Conservation (phyloP, 257 asterid genomes). For the Gynochthodes officinalis region DNA sequence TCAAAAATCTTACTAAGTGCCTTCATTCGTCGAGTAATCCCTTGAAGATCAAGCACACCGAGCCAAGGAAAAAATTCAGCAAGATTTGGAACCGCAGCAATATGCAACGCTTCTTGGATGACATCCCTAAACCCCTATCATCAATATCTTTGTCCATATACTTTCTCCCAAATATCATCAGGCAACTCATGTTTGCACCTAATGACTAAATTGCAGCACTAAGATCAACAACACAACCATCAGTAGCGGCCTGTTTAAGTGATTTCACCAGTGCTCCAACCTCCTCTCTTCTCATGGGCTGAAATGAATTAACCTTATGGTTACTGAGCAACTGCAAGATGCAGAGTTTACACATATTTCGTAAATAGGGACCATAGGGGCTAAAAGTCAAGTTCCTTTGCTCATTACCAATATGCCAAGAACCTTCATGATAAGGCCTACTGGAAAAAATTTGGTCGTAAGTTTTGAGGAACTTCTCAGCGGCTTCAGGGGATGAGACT, state of each 20-base stretch:
- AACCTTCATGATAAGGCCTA: constrained; percentile 17
- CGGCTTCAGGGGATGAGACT: constrained; percentile 24
- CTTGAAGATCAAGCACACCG: constrained; percentile 25
- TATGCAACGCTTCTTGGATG: constrained; percentile 10
- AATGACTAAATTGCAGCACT: constrained; percentile 17
- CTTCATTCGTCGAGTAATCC: constrained; percentile 17
- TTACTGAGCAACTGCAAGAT: constrained; percentile 14
- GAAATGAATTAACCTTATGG: constrained; percentile 15
- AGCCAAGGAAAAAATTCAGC: constrained; percentile 29
- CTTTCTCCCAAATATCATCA: constrained; percentile 30
- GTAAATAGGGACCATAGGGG: constrained; percentile 24
- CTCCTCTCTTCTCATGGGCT: constrained; percentile 26
- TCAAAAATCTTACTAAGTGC: constrained; percentile 14
- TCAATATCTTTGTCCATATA: constrained; percentile 17
- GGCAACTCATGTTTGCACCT: constrained; percentile 22
- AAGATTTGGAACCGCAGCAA: constrained; percentile 19
- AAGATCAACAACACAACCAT: constrained; percentile 16
- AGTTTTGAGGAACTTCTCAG: constrained; percentile 21
- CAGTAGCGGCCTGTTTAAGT: constrained; percentile 8
- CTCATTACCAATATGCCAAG: constrained; percentile 14
- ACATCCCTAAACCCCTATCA: constrained; percentile 14
- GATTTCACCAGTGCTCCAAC: constrained; percentile 16
- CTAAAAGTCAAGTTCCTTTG: constrained; percentile 18
- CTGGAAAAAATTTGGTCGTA: constrained; percentile 23
- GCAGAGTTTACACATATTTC: constrained; percentile 22